Evolutionary conservation across 2,329 filamentous ascomycete species (phyloP).

Genomic region (Sporothrix pallida): DNA sequence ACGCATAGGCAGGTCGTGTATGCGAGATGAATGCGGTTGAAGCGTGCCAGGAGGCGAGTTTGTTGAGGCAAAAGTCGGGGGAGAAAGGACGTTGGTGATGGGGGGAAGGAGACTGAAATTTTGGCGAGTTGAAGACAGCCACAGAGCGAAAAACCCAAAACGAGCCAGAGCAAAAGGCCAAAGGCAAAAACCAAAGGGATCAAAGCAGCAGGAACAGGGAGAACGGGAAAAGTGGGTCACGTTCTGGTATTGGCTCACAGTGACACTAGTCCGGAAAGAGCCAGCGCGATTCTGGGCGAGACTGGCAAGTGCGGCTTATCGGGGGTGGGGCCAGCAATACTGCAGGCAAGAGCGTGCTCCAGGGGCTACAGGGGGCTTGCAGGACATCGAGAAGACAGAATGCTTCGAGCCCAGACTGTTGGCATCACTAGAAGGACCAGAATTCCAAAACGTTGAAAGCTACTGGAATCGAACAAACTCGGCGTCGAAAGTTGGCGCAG

Average conservation of each 20-base stretch:
- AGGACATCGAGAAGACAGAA: neutral
- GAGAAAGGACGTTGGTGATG: slow-evolving; percentile 18
- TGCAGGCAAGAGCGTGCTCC: slow-evolving; percentile 16
- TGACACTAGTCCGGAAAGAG: slow-evolving; percentile 31
- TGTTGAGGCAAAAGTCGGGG: slow-evolving; percentile 32
- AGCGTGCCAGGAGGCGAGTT: slow-evolving; percentile 23
- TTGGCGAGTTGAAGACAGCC: slow-evolving; percentile 35
- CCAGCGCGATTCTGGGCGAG: slow-evolving; percentile 20
- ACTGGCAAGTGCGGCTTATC: slow-evolving; percentile 32
- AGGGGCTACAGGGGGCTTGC: slow-evolving; percentile 7
- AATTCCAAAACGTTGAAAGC: too few relatives aligned
- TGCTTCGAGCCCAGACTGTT: too few relatives aligned
- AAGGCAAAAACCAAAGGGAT: slow-evolving; percentile 30
- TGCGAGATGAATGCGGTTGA: neutral
- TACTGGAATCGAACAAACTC: too few relatives aligned
- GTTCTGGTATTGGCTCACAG: slow-evolving; percentile 24
- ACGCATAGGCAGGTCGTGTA: slow-evolving; percentile 30
- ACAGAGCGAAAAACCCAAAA: slow-evolving; percentile 24
- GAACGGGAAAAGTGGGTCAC: slow-evolving; percentile 25
- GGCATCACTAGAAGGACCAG: too few relatives aligned
- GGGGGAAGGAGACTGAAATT: slow-evolving; percentile 33
- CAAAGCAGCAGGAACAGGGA: slow-evolving; percentile 19
- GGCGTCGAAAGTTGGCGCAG: neutral
- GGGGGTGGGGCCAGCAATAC: slow-evolving; percentile 28
- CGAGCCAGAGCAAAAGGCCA: slow-evolving; percentile 29